Conservation (phyloP, 2,329 filamentous ascomycete genomes). For the Botrytis deweyae region DNA sequence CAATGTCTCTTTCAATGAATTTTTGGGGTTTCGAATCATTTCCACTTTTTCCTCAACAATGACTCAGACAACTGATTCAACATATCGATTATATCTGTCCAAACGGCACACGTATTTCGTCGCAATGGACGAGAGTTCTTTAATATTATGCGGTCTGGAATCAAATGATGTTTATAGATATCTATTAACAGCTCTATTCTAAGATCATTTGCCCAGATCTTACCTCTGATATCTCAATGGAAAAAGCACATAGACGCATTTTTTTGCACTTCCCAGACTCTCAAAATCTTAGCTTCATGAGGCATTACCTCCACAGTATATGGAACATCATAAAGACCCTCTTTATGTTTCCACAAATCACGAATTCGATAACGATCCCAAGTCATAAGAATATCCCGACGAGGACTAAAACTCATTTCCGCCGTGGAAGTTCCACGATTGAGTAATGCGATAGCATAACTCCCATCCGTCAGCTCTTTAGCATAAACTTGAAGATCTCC, state of each 20-base stretch:
- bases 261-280: conserved; percentile 23
- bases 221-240: background rate
- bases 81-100: no score
- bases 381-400: conserved; percentile 25
- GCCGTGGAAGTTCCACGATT: conserved; percentile 28
- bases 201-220: background rate
- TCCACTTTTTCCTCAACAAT: background rate
- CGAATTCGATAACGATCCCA: conserved; percentile 29
- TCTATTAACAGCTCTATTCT: background rate
- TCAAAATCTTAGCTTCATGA: conserved; percentile 30
- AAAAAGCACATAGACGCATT: conserved; percentile 23
- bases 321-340: conserved; percentile 30
- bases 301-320: conserved; percentile 30
- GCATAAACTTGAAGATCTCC: conserved; percentile 28
- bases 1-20: background rate
- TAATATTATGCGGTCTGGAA: background rate
- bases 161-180: background rate
- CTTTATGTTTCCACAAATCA: conserved; percentile 32
- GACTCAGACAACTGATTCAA: no score
- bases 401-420: conserved; percentile 29
- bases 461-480: conserved; percentile 28
- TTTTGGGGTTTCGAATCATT: background rate
- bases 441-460: conserved; percentile 29
- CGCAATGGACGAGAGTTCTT: background rate
- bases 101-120: background rate